Base-by-base conservation (phyloP, 306 rosid genomes). In the Vigna trinervia region DNA sequence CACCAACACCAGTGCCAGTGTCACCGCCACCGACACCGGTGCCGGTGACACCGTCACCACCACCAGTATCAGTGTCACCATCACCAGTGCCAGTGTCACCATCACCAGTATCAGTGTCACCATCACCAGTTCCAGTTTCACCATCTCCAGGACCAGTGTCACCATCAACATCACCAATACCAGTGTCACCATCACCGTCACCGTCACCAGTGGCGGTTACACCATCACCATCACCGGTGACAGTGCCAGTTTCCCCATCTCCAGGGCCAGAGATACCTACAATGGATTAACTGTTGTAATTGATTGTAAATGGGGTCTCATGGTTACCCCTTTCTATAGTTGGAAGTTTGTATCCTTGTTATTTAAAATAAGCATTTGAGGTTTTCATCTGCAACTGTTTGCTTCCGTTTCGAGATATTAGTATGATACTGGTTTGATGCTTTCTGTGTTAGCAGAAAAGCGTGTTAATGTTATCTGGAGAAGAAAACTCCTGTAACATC, bases 361-460 rank as follows among this genome's bases (percentile, higher is more conserved):
- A 5, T 65, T 65, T 6, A 47, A 19, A 63, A 62, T 57, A 48
- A 62, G 47, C 2, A 4, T 22, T 63, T 50, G 1, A 51, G 34
- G 22, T 71, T 52, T 59, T 47, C 50, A 69, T 45, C 51, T 43
- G 32, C 32, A 20, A 51, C 43, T 20, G n/a, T 34, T 23, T 38
- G 30, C 39, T 28, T 12, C 17, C 0, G n/a, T 64, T 63, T 63
- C 52, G 19, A 10, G 13, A 60, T 61, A 47, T 17, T 12, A n/a
- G 43, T 64, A 50, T 59, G 45, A 11, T 52, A n/a, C 51, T 71
- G 75, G 54, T 70, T 71, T 71, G 38, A 47, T 70, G 53, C 0
- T 23, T 78, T 46, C 53, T 48, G 36, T 46, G 52, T 69, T 46
- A 9, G 51, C 8, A 11, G 30, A 48, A 60, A 52, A 70, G 32